Conservation (phyloP, 1,139 yeast genomes). For the Candida neerlandica region DNA sequence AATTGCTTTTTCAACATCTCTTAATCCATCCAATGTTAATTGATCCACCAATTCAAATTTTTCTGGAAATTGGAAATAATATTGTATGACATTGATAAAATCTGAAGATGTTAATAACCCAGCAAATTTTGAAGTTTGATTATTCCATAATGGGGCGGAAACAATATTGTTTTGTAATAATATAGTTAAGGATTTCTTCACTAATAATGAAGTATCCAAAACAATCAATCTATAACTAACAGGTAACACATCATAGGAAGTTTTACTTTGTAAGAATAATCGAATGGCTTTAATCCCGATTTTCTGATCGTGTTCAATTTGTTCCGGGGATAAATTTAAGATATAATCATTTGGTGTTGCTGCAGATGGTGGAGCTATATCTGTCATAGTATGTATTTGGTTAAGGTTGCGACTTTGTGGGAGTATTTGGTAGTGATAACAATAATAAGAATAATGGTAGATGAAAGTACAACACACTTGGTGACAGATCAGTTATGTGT, state of each 20-base stretch:
- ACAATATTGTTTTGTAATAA: conserved; percentile 91
- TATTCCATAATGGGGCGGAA: conserved; percentile 97
- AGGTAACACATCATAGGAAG: conserved; percentile 95
- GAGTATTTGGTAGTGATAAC: not conserved
- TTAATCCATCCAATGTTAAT: conserved; percentile 79
- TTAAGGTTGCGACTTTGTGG: not conserved
- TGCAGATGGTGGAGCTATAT: conserved; percentile 33
- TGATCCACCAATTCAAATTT: conserved; percentile 88
- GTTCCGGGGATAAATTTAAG: conserved; percentile 43
- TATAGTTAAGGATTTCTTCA: conserved; percentile 88
- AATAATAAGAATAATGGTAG: too few species aligned
- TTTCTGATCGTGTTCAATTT: conserved; percentile 60
- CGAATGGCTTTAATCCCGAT: conserved; percentile 78
- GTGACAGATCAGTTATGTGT: too few species aligned
- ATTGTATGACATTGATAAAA: conserved; percentile 93
- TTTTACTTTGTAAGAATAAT: conserved; percentile 81
- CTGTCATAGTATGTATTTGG: conserved; percentile 13
- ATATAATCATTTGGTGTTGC: conserved; percentile 49
- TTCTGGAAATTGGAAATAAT: conserved; percentile 89
- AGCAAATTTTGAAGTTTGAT: conserved; percentile 85
- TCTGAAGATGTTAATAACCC: conserved; percentile 92
- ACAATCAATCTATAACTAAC: conserved; percentile 93
- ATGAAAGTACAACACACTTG: not conserved
- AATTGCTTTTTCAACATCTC: conserved; percentile 83
- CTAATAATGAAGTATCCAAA: conserved; percentile 86